Evolutionary conservation across 2,329 filamentous ascomycete genomes (phyloP), one percentile per base, ranked within the genome.

Genomic region (Cladophialophora immunda): DNA sequence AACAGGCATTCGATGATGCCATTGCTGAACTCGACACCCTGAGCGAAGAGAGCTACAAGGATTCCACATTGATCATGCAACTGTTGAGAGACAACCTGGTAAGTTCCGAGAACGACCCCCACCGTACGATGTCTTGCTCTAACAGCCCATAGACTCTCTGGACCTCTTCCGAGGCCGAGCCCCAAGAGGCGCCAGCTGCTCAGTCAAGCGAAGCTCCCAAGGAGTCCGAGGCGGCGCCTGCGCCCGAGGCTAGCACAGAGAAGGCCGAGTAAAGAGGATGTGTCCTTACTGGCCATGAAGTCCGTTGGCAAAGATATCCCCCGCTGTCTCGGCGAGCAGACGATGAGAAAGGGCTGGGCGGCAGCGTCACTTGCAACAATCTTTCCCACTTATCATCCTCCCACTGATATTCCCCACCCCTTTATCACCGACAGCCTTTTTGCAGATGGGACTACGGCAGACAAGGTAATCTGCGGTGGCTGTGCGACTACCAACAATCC

Each of bases 21-120:
- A 97, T 97, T 88, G 94, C 94, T 77, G 93, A 97, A 87, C 92
- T 97, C 74, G 94, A 97, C 82, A 97, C 94, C 75, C 86, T 97
- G 75, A 96, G 92, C 81, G 94, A 97, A 89, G 94, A 97, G 88
- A 96, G 92, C 88, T 97, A 97, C 92, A 97, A 97, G 89, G 94
- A 97, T 86, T 97, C 93, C 55, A 97, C 94, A 71, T 90, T 97
- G 77, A 97, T 97, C 85, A 97, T 97, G 94, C 94, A 97, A 87
- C 91, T 97, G 71, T 90, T 97, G 80, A 92, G 94, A 80, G 94
- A 97, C 86, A 97, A 97, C 89, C 81, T 97, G 81, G 93, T 96
- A 86, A 74, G 87, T 81, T 38, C 17, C 25, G 38, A 45, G 15
- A 9, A 30, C 17, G 13, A 9, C 30, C 11, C 59, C 66, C 41